Percentiles rank a stretch among this genome's conserved stretches.
These are phyloP conservation scores for Sisymbrium altissimum DNA, from an alignment of 345 rosid genomes.

Conservation along the genomic window DNA sequence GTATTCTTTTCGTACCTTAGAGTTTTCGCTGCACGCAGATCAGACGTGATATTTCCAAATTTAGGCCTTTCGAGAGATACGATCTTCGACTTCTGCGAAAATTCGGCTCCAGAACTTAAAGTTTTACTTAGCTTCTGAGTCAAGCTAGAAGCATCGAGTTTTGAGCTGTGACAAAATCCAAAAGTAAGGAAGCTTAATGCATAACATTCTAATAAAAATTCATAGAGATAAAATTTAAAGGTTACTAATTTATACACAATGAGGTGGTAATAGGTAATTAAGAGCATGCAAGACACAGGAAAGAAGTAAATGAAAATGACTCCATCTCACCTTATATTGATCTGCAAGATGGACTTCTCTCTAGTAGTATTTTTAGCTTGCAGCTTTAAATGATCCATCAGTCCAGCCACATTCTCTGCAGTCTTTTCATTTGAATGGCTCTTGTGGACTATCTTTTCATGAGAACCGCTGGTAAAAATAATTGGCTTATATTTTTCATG, in stretches of 20 bases:
- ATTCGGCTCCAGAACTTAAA: slow-evolving; percentile 37
- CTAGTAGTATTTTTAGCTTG: slow-evolving; percentile 38
- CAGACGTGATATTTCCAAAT: slow-evolving; percentile 43
- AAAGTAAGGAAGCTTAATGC: slow-evolving; percentile 8
- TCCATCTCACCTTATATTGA: slow-evolving; percentile 38
- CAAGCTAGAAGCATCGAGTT: slow-evolving; percentile 36
- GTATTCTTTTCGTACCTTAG: slow-evolving; percentile 40
- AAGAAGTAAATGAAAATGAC: neutral
- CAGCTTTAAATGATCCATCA: slow-evolving; percentile 30
- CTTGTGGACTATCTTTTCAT: slow-evolving; percentile 33
- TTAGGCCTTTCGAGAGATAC: slow-evolving; percentile 42
- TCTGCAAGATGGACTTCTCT: slow-evolving; percentile 38
- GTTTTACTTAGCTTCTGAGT: slow-evolving; percentile 39
- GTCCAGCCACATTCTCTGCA: slow-evolving; percentile 32
- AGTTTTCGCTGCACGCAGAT: slow-evolving; percentile 42
- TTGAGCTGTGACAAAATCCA: slow-evolving; percentile 40
- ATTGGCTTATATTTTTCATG: slow-evolving; percentile 9
- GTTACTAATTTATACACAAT: neutral
- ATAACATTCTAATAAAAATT: neutral
- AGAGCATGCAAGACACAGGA: neutral
- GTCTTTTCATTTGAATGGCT: slow-evolving; percentile 28
- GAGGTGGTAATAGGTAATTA: neutral
- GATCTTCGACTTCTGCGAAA: slow-evolving; percentile 34
- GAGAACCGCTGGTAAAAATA: slow-evolving; percentile 11
- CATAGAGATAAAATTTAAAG: neutral